Evolutionary conservation across 495 filamentous ascomycete species (phyloP).

Genomic region (Mytilinidion resinicola): DNA sequence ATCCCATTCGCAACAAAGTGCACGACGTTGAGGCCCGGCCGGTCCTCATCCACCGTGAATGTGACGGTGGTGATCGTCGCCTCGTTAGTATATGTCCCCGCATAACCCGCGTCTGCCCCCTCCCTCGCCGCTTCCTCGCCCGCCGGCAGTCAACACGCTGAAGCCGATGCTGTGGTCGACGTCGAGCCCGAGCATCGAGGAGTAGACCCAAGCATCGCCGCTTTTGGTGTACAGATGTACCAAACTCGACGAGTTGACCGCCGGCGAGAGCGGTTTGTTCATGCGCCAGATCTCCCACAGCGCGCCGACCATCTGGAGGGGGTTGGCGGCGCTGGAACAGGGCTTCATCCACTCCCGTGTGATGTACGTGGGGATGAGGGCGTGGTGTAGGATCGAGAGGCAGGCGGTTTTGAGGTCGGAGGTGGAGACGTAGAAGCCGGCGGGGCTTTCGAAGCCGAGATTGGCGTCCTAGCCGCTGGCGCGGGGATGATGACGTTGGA

Average conservation of each 20-base stretch:
- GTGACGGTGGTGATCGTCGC: slow-evolving; percentile 36
- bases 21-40: slow-evolving; percentile 39
- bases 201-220: slow-evolving; percentile 46
- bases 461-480: too few species aligned
- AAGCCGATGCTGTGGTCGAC: slow-evolving; percentile 51
- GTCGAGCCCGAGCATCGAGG: slow-evolving; percentile 42
- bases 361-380: slow-evolving; percentile 38
- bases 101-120: slow-evolving; percentile 36
- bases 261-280: slow-evolving; percentile 1
- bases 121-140: slow-evolving; percentile 40
- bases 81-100: slow-evolving; percentile 35
- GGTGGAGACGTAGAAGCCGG: too few species aligned
- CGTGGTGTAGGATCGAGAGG: slow-evolving; percentile 49
- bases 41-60: slow-evolving; percentile 42
- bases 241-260: slow-evolving; percentile 6
- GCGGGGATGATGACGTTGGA: slow-evolving; percentile 38
- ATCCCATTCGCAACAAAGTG: slow-evolving; percentile 40
- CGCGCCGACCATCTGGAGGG: slow-evolving; percentile 44
- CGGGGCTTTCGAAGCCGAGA: too few species aligned
- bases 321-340: slow-evolving; percentile 41
- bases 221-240: slow-evolving; percentile 51
- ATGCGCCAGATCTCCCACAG: slow-evolving; percentile 53
- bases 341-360: slow-evolving; percentile 58
- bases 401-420: slow-evolving; percentile 48
- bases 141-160: slow-evolving; percentile 42